Percentiles rank a stretch among this genome's conserved stretches.
Evolutionary conservation across 2,329 filamentous ascomycete species (phyloP).

Genomic region (Arthrobotrys entomopaga): DNA sequence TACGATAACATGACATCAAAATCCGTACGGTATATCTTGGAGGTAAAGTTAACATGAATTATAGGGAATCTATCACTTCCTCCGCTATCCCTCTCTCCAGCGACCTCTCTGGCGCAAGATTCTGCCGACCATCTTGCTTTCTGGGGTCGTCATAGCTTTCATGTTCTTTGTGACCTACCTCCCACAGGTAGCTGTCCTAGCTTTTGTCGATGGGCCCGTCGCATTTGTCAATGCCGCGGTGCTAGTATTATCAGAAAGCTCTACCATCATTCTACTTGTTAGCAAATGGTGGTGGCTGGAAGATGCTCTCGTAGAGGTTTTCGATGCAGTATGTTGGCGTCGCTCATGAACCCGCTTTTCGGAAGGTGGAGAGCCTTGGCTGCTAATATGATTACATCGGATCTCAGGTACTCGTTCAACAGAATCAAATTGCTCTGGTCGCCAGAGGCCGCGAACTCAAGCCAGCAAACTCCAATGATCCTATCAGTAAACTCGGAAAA

Average conservation of each 20-base stretch:
- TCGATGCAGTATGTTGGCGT: conserved; percentile 57
- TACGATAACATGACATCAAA: conserved; percentile 58
- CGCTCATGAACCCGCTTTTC: background rate
- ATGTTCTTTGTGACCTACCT: conserved; percentile 82
- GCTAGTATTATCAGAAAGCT: conserved; percentile 66
- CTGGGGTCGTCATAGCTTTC: conserved; percentile 74
- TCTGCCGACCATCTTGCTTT: conserved; percentile 70
- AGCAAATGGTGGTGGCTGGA: conserved; percentile 50
- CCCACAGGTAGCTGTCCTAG: conserved; percentile 82
- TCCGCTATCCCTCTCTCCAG: conserved; percentile 70
- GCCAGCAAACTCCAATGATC: conserved; percentile 61
- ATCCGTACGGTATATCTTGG: conserved; percentile 7
- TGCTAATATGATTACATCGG: conserved; percentile 64
- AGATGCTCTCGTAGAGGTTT: conserved; percentile 37
- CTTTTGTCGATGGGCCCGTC: conserved; percentile 84
- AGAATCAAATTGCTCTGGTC: conserved; percentile 72
- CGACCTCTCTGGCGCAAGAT: conserved; percentile 70
- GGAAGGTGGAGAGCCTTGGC: conserved; percentile 63
- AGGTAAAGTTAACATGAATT: background rate
- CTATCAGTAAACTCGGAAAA: conserved; percentile 69
- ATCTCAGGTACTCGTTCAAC: conserved; percentile 69
- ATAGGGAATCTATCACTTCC: conserved; percentile 71
- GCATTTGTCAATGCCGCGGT: conserved; percentile 78
- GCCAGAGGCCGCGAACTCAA: conserved; percentile 79
- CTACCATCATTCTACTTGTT: conserved; percentile 63